Percentiles rank a stretch among this genome's conserved stretches.
Evolutionary conservation across 495 filamentous ascomycete genomes (phyloP).

Genomic region (Geoglossum glabrum): DNA sequence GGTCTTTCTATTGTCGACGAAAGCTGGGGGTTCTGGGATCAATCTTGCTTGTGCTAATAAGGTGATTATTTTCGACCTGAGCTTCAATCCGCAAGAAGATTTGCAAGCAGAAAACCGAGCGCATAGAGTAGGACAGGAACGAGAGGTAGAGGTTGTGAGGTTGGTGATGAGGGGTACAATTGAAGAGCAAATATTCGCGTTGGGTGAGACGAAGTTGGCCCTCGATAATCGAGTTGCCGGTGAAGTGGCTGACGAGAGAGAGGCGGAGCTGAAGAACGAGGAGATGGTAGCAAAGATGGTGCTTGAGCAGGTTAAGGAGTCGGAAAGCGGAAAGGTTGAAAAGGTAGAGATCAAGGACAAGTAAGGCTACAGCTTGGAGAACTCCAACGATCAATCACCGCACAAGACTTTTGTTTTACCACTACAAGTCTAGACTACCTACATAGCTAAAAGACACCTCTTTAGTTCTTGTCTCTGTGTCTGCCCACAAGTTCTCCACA

Average conservation of each 20-base stretch:
- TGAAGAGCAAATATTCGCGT: constrained; percentile 76
- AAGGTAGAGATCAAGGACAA: neutral
- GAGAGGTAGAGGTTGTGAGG: constrained; percentile 69
- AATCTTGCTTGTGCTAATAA: constrained; percentile 91
- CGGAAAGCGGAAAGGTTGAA: neutral
- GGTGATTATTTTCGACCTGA: constrained; percentile 89
- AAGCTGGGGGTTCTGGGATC: constrained; percentile 84
- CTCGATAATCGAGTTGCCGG: constrained; percentile 70
- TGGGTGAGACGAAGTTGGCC: constrained; percentile 82
- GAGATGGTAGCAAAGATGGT: constrained; percentile 48
- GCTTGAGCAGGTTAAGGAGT: constrained; percentile 9
- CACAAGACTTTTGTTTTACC: too few relatives aligned
- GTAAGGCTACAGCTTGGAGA: neutral
- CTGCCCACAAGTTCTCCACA: too few relatives aligned
- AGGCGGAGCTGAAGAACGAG: constrained; percentile 34
- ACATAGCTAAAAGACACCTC: too few relatives aligned
- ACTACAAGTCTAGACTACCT: too few relatives aligned
- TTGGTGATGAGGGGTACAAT: constrained; percentile 70
- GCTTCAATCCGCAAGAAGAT: constrained; percentile 93
- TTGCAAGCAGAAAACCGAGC: constrained; percentile 92
- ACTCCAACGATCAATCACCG: too few relatives aligned
- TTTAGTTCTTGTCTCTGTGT: too few relatives aligned
- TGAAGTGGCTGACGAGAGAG: constrained; percentile 24
- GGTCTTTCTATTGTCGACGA: constrained; percentile 83
- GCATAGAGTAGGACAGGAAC: constrained; percentile 77